These are phyloP conservation scores for Choanephora cucurbitarum DNA, from an alignment of 371 early-diverging fungal genomes.

Conservation along the genomic window DNA sequence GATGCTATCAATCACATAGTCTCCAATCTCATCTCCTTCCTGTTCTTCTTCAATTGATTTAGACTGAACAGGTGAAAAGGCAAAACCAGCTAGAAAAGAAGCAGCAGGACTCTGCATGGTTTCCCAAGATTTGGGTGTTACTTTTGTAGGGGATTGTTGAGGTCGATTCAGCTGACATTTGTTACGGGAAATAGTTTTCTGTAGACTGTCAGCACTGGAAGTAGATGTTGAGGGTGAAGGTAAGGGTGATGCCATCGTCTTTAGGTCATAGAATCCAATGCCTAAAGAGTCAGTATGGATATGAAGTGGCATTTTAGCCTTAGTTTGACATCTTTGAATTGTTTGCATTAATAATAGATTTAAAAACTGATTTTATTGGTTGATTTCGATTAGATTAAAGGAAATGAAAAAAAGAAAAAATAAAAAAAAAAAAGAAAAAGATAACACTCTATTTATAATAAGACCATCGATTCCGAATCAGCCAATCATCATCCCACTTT, in stretches of 20 bases:
- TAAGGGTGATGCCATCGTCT: slow-evolving; percentile 13
- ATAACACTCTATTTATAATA: neutral
- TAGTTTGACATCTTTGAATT: slow-evolving; percentile 11
- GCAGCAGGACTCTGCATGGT: slow-evolving; percentile 58
- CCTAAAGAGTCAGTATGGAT: slow-evolving; percentile 32
- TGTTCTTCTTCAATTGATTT: slow-evolving; percentile 34
- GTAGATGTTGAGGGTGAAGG: slow-evolving; percentile 35
- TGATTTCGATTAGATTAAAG: slow-evolving; percentile 4
- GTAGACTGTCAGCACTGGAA: slow-evolving; percentile 15
- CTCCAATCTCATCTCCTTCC: slow-evolving; percentile 70
- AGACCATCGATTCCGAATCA: slow-evolving; percentile 20
- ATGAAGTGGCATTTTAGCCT: slow-evolving; percentile 15
- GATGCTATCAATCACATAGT: slow-evolving; percentile 54
- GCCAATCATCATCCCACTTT: slow-evolving; percentile 12
- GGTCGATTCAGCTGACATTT: slow-evolving; percentile 28
- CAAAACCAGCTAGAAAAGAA: slow-evolving; percentile 57
- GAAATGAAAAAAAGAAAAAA: slow-evolving; percentile 5
- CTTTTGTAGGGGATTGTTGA: slow-evolving; percentile 12
- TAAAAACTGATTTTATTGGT: too few species aligned
- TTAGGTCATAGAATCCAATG: slow-evolving; percentile 16
- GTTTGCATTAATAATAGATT: slow-evolving; percentile 1
- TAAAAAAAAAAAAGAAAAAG: slow-evolving; percentile 6
- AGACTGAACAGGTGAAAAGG: slow-evolving; percentile 30
- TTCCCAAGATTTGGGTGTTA: slow-evolving; percentile 51
- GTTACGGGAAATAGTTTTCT: slow-evolving; percentile 12